Evolutionary conservation across 176 grass and related monocot species (phyloP).

Genomic region (Oryza punctata): DNA sequence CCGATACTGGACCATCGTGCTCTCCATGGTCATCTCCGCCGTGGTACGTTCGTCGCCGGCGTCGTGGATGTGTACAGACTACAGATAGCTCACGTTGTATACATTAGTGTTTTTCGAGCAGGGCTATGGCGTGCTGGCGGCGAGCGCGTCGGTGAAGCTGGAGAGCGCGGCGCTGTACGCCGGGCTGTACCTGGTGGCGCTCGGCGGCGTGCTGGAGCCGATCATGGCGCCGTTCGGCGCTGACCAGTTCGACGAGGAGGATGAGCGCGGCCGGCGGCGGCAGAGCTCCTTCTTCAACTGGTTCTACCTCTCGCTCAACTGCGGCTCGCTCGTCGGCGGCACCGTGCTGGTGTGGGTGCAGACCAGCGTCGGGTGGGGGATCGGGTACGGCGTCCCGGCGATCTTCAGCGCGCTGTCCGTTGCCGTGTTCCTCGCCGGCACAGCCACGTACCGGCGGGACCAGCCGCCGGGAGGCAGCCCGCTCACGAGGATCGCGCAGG

Average conservation of each 20-base stretch:
- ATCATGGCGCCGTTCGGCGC: constrained; percentile 56
- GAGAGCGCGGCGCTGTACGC: constrained; percentile 35
- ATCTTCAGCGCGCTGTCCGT: constrained; percentile 30
- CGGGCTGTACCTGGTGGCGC: constrained; percentile 57
- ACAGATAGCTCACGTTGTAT: no score
- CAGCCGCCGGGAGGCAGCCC: constrained; percentile 47
- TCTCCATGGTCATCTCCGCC: constrained; percentile 42
- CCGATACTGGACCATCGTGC: constrained; percentile 57
- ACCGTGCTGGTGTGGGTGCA: constrained; percentile 67
- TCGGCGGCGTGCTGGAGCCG: constrained; percentile 36
- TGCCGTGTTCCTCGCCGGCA: constrained; percentile 37
- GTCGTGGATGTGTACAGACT: no score
- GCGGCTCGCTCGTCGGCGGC: constrained; percentile 46
- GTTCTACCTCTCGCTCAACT: constrained; percentile 55
- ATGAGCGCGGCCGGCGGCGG: background rate
- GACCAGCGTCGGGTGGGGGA: constrained; percentile 42
- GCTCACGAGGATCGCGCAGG: constrained; percentile 58
- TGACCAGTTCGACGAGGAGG: constrained; percentile 46
- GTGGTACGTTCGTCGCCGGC: no score
- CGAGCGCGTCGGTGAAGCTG: constrained; percentile 21
- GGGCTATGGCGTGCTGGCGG: constrained; percentile 41
- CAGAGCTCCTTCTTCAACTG: constrained; percentile 78
- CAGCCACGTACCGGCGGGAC: constrained; percentile 20
- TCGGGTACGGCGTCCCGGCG: constrained; percentile 50
- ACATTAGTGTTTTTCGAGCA: background rate